A percentile compares a stretch with the other conserved stretches of the same genome.
Evolutionary conservation across 192 early-diverging fungal genomes (phyloP).

Genomic region (Coemansia sp.): DNA sequence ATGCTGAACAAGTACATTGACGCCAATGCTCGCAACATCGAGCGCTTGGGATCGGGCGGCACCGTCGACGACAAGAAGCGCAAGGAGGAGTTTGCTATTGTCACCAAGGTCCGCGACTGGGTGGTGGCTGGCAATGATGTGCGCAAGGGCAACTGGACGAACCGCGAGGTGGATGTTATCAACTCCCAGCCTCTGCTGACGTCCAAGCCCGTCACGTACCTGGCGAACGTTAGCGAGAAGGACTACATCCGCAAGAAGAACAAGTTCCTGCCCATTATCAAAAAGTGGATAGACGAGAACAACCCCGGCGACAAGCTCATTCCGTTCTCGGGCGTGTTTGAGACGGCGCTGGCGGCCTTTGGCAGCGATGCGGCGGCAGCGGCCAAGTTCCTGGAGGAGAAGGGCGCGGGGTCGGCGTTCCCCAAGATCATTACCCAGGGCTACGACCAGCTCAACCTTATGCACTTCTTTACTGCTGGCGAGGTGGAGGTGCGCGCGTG

Average conservation of each 20-base stretch:
- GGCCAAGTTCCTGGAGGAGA: conserved; percentile 61
- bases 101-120: conserved; percentile 75
- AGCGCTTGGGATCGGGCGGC: conserved; percentile 74
- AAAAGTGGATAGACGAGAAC: conserved; percentile 89
- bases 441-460: conserved; percentile 79
- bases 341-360: conserved; percentile 61
- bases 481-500: conserved; percentile 89
- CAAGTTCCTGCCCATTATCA: conserved; percentile 86
- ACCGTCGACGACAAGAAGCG: conserved; percentile 81
- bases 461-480: conserved; percentile 95
- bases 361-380: conserved; percentile 57
- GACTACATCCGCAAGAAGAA: conserved; percentile 95
- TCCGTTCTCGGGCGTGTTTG: conserved; percentile 85
- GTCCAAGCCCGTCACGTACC: conserved; percentile 95
- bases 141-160: conserved; percentile 85
- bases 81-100: conserved; percentile 79
- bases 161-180: conserved; percentile 90
- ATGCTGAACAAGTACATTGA: conserved; percentile 74
- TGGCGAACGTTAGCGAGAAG: conserved; percentile 85
- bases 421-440: conserved; percentile 92
- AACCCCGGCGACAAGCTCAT: conserved; percentile 88
- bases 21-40: conserved; percentile 64
- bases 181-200: conserved; percentile 84
- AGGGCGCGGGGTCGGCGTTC: conserved; percentile 67
- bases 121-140: conserved; percentile 83